phyloP scores from a whole-genome alignment of 1,284 basidiomycete species.

The Apiotrichum siamense region DNA sequence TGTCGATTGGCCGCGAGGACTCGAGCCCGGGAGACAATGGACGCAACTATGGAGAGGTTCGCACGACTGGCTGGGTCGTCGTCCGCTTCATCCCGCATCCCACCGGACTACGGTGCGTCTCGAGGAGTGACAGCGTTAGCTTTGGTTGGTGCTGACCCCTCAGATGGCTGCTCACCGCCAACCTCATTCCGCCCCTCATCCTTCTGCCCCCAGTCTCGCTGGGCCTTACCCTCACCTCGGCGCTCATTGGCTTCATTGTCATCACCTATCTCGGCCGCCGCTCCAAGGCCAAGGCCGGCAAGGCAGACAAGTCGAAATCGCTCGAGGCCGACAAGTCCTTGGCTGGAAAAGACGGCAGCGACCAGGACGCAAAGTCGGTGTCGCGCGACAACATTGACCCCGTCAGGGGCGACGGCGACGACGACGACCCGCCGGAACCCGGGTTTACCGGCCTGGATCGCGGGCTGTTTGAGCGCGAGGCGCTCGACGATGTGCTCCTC shows the following conservation, averaged over 20 bases:
- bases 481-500: not conserved
- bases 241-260: slow-evolving; percentile 35
- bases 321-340: not conserved
- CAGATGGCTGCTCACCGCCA: slow-evolving; percentile 35
- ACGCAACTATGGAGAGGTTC: slow-evolving; percentile 32
- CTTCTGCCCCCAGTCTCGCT: slow-evolving; percentile 41
- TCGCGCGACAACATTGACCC: no score
- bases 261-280: slow-evolving; percentile 24
- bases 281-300: not conserved
- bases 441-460: not conserved
- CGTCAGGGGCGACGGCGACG: not conserved
- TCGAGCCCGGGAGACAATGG: slow-evolving; percentile 6
- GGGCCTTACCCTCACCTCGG: slow-evolving; percentile 36
- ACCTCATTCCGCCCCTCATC: slow-evolving; percentile 40
- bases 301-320: not conserved
- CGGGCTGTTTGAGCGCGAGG: not conserved
- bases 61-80: slow-evolving; percentile 46
- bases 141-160: not conserved
- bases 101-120: slow-evolving; percentile 34
- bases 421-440: not conserved
- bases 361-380: not conserved
- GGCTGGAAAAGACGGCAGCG: not conserved
- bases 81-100: slow-evolving; percentile 43
- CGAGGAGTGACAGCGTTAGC: not conserved
- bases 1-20: slow-evolving; percentile 42